These are phyloP conservation scores for Diplosphaera chodatii DNA, from an alignment of 139 green algal genomes.

Conservation along the genomic window DNA sequence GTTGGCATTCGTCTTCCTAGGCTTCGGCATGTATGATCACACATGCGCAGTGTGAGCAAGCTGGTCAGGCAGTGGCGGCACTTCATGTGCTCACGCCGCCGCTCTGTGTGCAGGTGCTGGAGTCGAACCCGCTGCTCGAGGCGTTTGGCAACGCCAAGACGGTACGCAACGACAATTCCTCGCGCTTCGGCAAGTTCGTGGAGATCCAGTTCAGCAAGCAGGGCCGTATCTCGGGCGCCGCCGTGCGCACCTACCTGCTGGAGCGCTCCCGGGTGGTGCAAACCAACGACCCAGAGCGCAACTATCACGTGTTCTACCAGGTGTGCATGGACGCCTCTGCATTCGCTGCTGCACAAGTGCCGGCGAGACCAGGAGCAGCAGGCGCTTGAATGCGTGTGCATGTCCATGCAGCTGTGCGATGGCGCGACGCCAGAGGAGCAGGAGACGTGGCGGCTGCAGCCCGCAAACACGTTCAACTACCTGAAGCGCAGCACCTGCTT, in stretches of 20 bases:
- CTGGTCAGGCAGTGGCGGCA: too few relatives aligned
- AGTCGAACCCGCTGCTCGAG: slow-evolving; percentile 97
- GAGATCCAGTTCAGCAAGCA: slow-evolving; percentile 95
- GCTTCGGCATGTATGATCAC: too few relatives aligned
- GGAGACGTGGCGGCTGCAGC: slow-evolving; percentile 48
- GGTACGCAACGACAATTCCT: slow-evolving; percentile 95
- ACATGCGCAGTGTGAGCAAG: too few relatives aligned
- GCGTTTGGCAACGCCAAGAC: slow-evolving; percentile 99
- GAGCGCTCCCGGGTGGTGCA: slow-evolving; percentile 90
- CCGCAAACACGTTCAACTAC: slow-evolving; percentile 73
- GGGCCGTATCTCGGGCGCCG: slow-evolving; percentile 77
- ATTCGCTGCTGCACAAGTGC: too few relatives aligned
- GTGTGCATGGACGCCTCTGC: too few relatives aligned
- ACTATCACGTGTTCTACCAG: slow-evolving; percentile 99
- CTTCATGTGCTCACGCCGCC: too few relatives aligned
- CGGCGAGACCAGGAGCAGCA: too few relatives aligned
- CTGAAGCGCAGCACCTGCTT: slow-evolving; percentile 86
- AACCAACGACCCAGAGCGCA: slow-evolving; percentile 92
- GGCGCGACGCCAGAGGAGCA: slow-evolving; percentile 72
- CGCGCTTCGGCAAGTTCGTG: slow-evolving; percentile 98
- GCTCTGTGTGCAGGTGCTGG: slow-evolving; percentile 89
- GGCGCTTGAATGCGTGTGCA: too few relatives aligned
- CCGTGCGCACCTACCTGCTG: slow-evolving; percentile 95
- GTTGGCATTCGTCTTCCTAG: too few relatives aligned
- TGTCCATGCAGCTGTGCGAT: too few relatives aligned